Conservation (phyloP, 352 stramenopile species). For the Phytophthora tentaculata region DNA sequence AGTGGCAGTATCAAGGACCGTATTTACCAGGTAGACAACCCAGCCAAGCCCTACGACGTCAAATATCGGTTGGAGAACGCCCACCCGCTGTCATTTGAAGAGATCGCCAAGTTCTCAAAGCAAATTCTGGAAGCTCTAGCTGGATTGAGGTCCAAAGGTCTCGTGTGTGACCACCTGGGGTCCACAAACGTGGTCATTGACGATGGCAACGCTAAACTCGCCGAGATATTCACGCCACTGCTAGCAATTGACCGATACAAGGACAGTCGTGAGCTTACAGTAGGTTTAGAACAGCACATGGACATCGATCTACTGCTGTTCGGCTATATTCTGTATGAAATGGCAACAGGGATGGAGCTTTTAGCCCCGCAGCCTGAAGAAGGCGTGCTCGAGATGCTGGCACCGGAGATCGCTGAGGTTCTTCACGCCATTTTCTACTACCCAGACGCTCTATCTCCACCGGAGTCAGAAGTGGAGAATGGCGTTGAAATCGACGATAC, state of each 20-base stretch:
- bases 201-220: slow-evolving; percentile 56
- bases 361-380: slow-evolving; percentile 46
- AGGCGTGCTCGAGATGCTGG: slow-evolving; percentile 56
- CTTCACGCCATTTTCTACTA: slow-evolving; percentile 62
- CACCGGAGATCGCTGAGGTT: slow-evolving; percentile 63
- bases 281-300: slow-evolving; percentile 67
- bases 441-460: slow-evolving; percentile 16
- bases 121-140: slow-evolving; percentile 69
- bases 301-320: slow-evolving; percentile 78
- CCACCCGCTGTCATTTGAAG: slow-evolving; percentile 43
- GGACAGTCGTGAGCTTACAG: slow-evolving; percentile 58
- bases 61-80: slow-evolving; percentile 62
- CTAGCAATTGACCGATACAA: slow-evolving; percentile 66
- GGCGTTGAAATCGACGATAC: slow-evolving; percentile 28
- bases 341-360: slow-evolving; percentile 74
- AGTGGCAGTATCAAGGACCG: slow-evolving; percentile 71
- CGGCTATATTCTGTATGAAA: slow-evolving; percentile 79
- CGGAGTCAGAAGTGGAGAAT: slow-evolving; percentile 15
- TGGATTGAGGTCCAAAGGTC: slow-evolving; percentile 59
- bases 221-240: slow-evolving; percentile 70
- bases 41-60: slow-evolving; percentile 46
- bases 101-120: slow-evolving; percentile 63
- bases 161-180: slow-evolving; percentile 75
- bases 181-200: slow-evolving; percentile 74
- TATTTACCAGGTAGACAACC: slow-evolving; percentile 55